phyloP scores from a whole-genome alignment of 176 grass and related monocot genomes.

The Leersia perrieri region DNA sequence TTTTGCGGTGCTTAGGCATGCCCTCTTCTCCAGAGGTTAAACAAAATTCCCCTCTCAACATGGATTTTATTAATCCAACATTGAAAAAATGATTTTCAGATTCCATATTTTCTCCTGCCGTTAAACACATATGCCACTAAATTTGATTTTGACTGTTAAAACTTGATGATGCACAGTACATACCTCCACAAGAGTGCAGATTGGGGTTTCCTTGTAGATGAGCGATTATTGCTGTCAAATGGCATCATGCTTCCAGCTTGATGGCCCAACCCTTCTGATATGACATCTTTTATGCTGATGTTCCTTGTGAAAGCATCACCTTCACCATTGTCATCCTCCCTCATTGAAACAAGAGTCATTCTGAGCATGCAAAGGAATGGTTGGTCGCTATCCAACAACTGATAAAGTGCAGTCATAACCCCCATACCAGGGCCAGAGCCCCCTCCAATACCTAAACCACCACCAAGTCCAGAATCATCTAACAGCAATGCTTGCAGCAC shows the following conservation, averaged over 20 bases:
- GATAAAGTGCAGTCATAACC: slow-evolving; percentile 88
- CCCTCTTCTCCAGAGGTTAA: too few relatives aligned
- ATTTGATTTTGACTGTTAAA: background rate
- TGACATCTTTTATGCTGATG: slow-evolving; percentile 56
- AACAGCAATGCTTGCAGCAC: slow-evolving; percentile 94
- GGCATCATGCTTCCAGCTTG: slow-evolving; percentile 44
- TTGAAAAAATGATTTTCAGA: slow-evolving; percentile 2
- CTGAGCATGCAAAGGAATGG: slow-evolving; percentile 99
- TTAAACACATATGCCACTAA: background rate
- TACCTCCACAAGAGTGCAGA: slow-evolving; percentile 99
- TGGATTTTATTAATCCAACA: slow-evolving; percentile 2
- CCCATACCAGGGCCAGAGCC: slow-evolving; percentile 98
- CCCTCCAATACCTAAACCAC: slow-evolving; percentile 87
- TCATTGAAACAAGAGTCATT: slow-evolving; percentile 94
- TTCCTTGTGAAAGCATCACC: slow-evolving; percentile 64
- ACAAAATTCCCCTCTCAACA: background rate
- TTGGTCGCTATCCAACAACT: slow-evolving; percentile 94
- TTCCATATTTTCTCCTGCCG: slow-evolving; percentile 5
- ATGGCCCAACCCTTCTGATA: slow-evolving; percentile 49
- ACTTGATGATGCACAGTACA: slow-evolving; percentile 10
- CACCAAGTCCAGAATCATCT: slow-evolving; percentile 96
- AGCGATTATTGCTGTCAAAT: slow-evolving; percentile 64
- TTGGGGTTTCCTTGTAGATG: slow-evolving; percentile 69
- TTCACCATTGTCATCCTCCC: slow-evolving; percentile 89
- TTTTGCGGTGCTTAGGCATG: too few relatives aligned